Base-by-base conservation (phyloP, 495 filamentous ascomycete genomes). In the Hyphodiscus hymeniophilus region DNA sequence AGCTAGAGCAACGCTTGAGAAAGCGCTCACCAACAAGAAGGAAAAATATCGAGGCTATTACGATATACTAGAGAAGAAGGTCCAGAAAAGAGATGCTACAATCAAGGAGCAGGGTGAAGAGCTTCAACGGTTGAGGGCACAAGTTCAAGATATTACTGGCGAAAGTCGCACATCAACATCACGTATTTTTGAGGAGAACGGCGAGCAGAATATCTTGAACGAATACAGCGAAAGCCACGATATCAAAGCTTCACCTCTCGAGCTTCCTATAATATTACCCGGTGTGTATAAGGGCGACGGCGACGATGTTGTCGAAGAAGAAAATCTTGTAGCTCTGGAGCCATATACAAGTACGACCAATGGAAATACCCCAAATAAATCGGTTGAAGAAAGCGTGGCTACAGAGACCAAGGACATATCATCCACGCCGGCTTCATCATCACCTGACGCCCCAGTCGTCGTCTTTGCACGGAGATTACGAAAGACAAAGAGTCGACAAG, bases 401-500 rank as follows among this genome's bases (percentile, higher is more conserved):
- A 17, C 42, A 18, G 39, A 16, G 12, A 42, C n/a, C 45, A 55
- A 35, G 38, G 21, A 43, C 20, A 45, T 57, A 38, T 21, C 23
- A 28, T 39, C 44, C 21, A 17, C 8, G 1, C 49, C 42, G 16
- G 57, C 51, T 4, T 54, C 50, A 35, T 52, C 64, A 12, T 66
- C 63, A 34, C 73, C 71, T 7, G 71, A 77, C 49, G 51, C 51
- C 13, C 64, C 68, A 0, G 52, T 68, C 20, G 39, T 74, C n/a
- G 57, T 73, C 10, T 71, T 47, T 1, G 22, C 50, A 2, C 26
- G 51, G 30, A 38, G 35, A 46, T 23, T 42, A 15, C 36, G 36
- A 22, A 58, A 56, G 45, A 8, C 48, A 40, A 45, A 54, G 54
- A 42, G 13, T 41, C 17, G 6, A 16, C 10, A 41, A 33, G 34